Conservation (phyloP, 306 rosid genomes). For the Malus orientalis region DNA sequence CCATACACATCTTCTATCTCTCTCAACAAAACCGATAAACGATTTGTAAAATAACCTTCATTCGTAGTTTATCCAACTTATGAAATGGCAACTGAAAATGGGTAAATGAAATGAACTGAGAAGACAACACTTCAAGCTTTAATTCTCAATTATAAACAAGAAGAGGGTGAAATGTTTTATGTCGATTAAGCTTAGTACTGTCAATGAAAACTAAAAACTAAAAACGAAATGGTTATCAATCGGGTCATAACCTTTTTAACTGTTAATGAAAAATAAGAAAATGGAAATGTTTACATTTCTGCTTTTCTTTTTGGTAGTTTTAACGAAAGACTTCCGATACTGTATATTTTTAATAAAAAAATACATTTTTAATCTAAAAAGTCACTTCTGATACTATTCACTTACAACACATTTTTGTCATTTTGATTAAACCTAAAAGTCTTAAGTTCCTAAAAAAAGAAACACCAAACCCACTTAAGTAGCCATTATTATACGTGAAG, state of each 20-base stretch:
- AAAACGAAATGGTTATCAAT: not conserved
- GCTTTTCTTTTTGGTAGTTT: too few species aligned
- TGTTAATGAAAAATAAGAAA: not conserved
- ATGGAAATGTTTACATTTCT: not conserved
- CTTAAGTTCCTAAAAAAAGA: too few species aligned
- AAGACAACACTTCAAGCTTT: not conserved
- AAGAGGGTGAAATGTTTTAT: not conserved
- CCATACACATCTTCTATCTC: not conserved
- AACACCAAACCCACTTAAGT: not conserved
- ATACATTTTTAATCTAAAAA: too few species aligned
- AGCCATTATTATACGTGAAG: not conserved
- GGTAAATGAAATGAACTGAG: not conserved
- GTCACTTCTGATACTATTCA: too few species aligned
- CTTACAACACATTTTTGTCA: too few species aligned
- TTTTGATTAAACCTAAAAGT: too few species aligned
- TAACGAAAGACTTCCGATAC: too few species aligned
- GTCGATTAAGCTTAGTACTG: too few species aligned
- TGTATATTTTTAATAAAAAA: too few species aligned
- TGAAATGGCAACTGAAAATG: not conserved
- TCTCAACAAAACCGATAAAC: not conserved
- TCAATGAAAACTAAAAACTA: not conserved
- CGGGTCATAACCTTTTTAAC: not conserved
- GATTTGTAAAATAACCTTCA: not conserved
- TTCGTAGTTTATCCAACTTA: not conserved
- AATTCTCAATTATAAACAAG: not conserved